Evolutionary conservation across 305 asterid genomes (phyloP).

Genomic region (Plantago coronopus): DNA sequence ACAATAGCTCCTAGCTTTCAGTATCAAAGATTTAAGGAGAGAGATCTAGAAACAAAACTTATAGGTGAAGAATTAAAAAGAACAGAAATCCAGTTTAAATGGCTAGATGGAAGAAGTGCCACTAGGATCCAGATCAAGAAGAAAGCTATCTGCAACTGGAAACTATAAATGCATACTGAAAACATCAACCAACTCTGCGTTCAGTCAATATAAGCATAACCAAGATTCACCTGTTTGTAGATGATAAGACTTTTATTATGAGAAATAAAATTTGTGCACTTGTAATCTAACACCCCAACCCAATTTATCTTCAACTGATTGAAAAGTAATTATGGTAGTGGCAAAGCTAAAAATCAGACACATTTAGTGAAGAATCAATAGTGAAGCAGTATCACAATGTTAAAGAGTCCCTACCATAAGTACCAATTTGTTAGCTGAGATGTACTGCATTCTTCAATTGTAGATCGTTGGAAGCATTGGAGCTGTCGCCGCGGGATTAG

Average conservation of each 20-base stretch:
- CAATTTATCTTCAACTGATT: conserved; percentile 1
- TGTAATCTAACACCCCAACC: background rate
- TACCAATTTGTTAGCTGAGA: conserved; percentile 27
- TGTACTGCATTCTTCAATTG: background rate
- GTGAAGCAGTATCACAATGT: conserved; percentile 4
- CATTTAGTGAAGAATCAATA: background rate
- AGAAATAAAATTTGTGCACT: background rate
- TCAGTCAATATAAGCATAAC: no score
- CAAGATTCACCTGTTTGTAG: no score
- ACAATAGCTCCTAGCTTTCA: no score
- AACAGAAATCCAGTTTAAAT: no score
- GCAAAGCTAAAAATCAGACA: conserved; percentile 6
- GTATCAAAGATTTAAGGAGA: no score
- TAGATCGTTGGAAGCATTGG: conserved; percentile 92
- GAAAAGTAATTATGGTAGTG: background rate
- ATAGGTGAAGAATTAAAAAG: no score
- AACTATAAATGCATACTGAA: no score
- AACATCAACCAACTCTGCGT: no score
- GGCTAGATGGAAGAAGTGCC: no score
- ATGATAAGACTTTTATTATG: background rate
- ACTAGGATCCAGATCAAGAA: no score
- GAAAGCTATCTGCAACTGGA: no score
- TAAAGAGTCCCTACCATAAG: background rate
- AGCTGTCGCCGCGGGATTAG: conserved; percentile 83
- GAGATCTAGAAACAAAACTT: no score